Percentiles rank a stretch among this genome's conserved stretches.
Conservation (phyloP, 805 yeast species). For the Sugiyamaella floridensis region DNA sequence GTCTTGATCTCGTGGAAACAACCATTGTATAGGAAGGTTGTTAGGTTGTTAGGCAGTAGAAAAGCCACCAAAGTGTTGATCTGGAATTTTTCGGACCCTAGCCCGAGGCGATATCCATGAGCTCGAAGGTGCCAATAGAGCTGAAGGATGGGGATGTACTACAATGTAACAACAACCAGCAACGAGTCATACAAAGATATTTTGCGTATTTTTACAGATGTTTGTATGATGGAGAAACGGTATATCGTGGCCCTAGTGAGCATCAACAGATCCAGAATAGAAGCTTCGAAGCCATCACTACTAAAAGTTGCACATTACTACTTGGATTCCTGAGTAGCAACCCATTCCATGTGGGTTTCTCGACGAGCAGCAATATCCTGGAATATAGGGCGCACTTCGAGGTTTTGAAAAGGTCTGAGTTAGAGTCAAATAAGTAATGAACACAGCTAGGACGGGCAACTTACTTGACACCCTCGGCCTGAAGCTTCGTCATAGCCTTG, state of each 20-base stretch:
- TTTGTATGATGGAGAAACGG: too few species aligned
- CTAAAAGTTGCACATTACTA: neutral
- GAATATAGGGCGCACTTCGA: constrained; percentile 47
- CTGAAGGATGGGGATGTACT: too few species aligned
- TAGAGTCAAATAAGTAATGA: neutral
- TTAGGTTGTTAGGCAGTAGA: neutral
- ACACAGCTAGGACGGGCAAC: constrained; percentile 1
- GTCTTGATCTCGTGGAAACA: neutral
- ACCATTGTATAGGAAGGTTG: neutral
- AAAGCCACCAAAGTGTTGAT: neutral
- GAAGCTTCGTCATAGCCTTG: constrained; percentile 43
- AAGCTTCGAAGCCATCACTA: too few species aligned
- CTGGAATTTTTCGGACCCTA: neutral
- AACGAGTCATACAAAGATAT: too few species aligned
- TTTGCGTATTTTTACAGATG: too few species aligned
- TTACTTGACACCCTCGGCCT: constrained; percentile 39
- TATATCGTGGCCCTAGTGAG: too few species aligned
- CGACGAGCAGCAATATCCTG: constrained; percentile 44
- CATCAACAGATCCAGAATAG: too few species aligned
- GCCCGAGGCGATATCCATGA: neutral
- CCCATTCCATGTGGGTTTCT: constrained; percentile 34
- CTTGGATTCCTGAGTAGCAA: constrained; percentile 3
- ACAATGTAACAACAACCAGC: too few species aligned
- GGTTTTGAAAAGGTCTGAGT: constrained; percentile 37
- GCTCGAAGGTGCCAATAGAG: neutral